phyloP scores from a whole-genome alignment of 108 stramenopile species.

The Nannochloropsis gaditana region DNA sequence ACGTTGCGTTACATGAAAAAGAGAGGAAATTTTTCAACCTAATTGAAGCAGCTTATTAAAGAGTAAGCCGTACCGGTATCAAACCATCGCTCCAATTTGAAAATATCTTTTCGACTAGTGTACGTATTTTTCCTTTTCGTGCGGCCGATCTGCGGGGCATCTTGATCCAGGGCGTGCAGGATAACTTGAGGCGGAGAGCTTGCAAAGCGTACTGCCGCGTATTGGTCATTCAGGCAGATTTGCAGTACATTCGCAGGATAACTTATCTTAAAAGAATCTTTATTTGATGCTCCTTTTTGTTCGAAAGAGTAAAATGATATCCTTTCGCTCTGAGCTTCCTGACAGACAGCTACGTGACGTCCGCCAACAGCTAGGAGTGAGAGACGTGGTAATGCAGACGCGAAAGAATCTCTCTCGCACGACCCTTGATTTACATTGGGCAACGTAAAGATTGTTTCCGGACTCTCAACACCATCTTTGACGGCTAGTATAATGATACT shows the following conservation, averaged over 20 bases:
- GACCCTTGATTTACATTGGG: too few relatives aligned
- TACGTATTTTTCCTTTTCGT: not conserved
- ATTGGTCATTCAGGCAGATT: conserved; percentile 47
- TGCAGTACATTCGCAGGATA: conserved; percentile 55
- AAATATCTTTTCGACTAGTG: not conserved
- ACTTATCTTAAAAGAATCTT: conserved; percentile 53
- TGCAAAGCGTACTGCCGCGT: conserved; percentile 56
- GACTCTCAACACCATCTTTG: too few relatives aligned
- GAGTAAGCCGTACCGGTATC: not conserved
- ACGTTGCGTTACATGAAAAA: too few relatives aligned
- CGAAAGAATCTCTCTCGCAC: too few relatives aligned
- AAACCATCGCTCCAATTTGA: not conserved
- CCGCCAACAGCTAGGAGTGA: not conserved
- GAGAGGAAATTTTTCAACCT: too few relatives aligned
- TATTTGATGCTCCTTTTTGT: not conserved
- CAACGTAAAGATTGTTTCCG: too few relatives aligned
- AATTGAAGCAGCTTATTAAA: too few relatives aligned
- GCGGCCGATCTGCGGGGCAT: not conserved
- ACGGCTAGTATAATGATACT: too few relatives aligned
- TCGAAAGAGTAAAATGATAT: not conserved
- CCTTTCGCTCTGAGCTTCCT: not conserved
- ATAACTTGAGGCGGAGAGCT: conserved; percentile 38
- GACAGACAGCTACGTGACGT: not conserved
- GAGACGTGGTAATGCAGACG: not conserved
- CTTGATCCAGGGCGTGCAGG: conserved; percentile 59